Evolutionary conservation across 495 filamentous ascomycete species (phyloP).

Genomic region (Xylaria bambusicola): DNA sequence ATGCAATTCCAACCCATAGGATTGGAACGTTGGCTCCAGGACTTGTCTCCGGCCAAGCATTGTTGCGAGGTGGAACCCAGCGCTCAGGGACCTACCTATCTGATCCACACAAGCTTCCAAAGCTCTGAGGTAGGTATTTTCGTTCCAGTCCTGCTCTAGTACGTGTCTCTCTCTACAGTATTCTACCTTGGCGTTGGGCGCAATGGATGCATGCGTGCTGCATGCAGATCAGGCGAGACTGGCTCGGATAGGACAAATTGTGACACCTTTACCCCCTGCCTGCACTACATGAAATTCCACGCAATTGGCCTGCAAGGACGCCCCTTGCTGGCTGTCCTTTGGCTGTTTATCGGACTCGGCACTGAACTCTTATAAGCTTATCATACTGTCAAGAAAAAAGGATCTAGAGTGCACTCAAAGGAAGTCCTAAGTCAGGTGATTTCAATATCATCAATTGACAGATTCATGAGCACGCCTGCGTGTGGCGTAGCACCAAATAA

Average conservation of each 20-base stretch:
- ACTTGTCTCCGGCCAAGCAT: constrained; percentile 1
- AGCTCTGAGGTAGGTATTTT: constrained; percentile 5
- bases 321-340: constrained; percentile 3
- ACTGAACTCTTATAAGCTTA: constrained; percentile 8
- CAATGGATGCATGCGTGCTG: constrained; percentile 16
- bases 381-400: background rate
- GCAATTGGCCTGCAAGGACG: constrained; percentile 2
- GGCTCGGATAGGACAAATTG: constrained; percentile 15
- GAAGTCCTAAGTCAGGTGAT: background rate
- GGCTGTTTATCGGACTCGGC: constrained; percentile 3
- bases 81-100: constrained; percentile 2
- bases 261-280: constrained; percentile 13
- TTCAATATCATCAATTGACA: background rate
- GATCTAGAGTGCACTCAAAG: background rate
- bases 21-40: constrained; percentile 2
- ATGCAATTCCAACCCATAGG: constrained; percentile 9
- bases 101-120: constrained; percentile 9
- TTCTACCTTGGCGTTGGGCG: constrained; percentile 16
- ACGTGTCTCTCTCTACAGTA: constrained; percentile 15
- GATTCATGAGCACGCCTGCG: background rate
- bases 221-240: constrained; percentile 23
- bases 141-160: constrained; percentile 14
- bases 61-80: constrained; percentile 3
- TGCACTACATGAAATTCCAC: constrained; percentile 12
- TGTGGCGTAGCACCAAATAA: constrained; percentile 11